Percentiles rank a stretch among this genome's conserved stretches.
These are phyloP conservation scores for Fennellomyces sp. DNA, from an alignment of 371 early-diverging fungal genomes.

Conservation along the genomic window DNA sequence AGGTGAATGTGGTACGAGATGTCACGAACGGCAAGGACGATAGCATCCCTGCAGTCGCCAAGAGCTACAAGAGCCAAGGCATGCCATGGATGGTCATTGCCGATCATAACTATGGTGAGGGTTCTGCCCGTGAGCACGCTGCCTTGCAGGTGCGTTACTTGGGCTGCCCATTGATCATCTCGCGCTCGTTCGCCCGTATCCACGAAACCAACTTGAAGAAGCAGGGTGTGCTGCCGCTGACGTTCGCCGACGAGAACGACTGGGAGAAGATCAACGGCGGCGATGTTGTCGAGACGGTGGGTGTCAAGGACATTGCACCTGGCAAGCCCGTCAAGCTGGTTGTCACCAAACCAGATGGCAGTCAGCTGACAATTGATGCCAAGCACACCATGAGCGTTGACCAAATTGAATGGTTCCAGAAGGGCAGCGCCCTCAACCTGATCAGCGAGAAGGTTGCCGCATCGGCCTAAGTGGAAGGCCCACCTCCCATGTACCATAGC, in stretches of 20 bases:
- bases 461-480: slow-evolving; percentile 7
- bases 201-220: slow-evolving; percentile 99
- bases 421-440: slow-evolving; percentile 88
- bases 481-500: too few relatives aligned
- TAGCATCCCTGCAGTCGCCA: slow-evolving; percentile 89
- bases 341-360: slow-evolving; percentile 61
- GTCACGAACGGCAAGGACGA: slow-evolving; percentile 69
- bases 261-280: slow-evolving; percentile 80
- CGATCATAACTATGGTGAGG: slow-evolving; percentile 98
- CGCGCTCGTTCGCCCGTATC: slow-evolving; percentile 95
- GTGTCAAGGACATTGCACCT: slow-evolving; percentile 69
- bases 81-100: slow-evolving; percentile 93
- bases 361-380: slow-evolving; percentile 55
- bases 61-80: slow-evolving; percentile 79
- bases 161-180: slow-evolving; percentile 88
- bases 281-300: slow-evolving; percentile 81
- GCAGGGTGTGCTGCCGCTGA: slow-evolving; percentile 95
- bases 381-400: slow-evolving; percentile 93
- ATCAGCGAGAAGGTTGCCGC: slow-evolving; percentile 43
- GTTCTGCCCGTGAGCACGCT: slow-evolving; percentile 97
- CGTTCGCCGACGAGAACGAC: slow-evolving; percentile 83
- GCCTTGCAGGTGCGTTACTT: slow-evolving; percentile 94
- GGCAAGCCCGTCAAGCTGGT: slow-evolving; percentile 61
- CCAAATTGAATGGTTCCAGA: slow-evolving; percentile 94
- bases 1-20: slow-evolving; percentile 84